Percentiles rank a stretch among this genome's conserved stretches.
phyloP scores from a whole-genome alignment of 1,284 basidiomycete genomes.

The Melampsora larici-populina region DNA sequence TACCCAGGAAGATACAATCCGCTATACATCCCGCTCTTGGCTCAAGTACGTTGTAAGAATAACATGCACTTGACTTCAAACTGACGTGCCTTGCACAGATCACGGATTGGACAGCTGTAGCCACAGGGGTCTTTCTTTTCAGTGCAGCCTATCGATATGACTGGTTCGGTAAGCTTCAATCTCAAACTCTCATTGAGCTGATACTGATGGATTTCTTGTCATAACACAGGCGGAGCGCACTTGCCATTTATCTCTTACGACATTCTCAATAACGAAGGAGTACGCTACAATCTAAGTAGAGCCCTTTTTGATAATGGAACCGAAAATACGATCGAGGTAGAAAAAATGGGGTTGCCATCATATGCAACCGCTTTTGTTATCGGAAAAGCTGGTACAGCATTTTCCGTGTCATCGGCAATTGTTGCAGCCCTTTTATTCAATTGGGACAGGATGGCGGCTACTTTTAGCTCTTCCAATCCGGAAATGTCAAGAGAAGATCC shows the following conservation, averaged over 20 bases:
- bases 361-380: slow-evolving; percentile 20
- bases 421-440: slow-evolving; percentile 16
- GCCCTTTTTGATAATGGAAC: slow-evolving; percentile 21
- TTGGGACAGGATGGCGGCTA: neutral
- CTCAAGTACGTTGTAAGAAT: slow-evolving; percentile 35
- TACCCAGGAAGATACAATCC: slow-evolving; percentile 21
- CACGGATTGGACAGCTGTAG: slow-evolving; percentile 23
- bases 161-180: slow-evolving; percentile 36
- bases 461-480: neutral
- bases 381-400: slow-evolving; percentile 5
- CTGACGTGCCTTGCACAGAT: slow-evolving; percentile 2
- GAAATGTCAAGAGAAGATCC: neutral
- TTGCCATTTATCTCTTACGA: slow-evolving; percentile 38
- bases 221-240: slow-evolving; percentile 3
- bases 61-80: no score
- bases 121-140: slow-evolving; percentile 27
- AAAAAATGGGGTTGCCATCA: slow-evolving; percentile 28
- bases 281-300: slow-evolving; percentile 22
- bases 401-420: slow-evolving; percentile 33
- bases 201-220: no score
- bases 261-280: slow-evolving; percentile 18
- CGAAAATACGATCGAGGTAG: slow-evolving; percentile 2
- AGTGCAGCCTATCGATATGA: slow-evolving; percentile 31
- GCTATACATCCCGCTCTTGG: slow-evolving; percentile 17
- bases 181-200: no score